These are phyloP conservation scores for Thielaviopsis ethacetica DNA, from an alignment of 2,329 filamentous ascomycete species.

Conservation along the genomic window DNA sequence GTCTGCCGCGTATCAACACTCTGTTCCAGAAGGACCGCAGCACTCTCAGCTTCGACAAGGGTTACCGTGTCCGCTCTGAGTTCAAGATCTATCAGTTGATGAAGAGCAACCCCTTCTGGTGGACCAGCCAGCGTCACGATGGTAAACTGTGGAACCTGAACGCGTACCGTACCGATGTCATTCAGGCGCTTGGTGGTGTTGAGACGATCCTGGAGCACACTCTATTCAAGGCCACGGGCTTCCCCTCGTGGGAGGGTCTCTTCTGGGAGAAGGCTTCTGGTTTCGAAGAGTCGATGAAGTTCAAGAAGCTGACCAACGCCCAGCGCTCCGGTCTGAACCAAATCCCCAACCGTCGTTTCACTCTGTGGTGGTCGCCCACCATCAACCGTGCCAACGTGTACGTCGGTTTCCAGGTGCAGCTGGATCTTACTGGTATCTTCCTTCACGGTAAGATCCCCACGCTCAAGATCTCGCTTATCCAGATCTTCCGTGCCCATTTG, in stretches of 20 bases:
- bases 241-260: conserved; percentile 90
- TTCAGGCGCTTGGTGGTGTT: conserved; percentile 88
- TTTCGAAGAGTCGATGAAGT: conserved; percentile 65
- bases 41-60: conserved; percentile 95
- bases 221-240: conserved; percentile 89
- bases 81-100: conserved; percentile 98
- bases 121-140: conserved; percentile 94
- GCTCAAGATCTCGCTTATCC: conserved; percentile 91
- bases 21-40: conserved; percentile 97
- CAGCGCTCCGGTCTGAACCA: conserved; percentile 95
- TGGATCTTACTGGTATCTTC: conserved; percentile 97
- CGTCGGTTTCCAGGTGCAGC: conserved; percentile 96
- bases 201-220: conserved; percentile 97
- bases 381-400: conserved; percentile 96
- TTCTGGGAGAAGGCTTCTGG: conserved; percentile 64
- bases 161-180: conserved; percentile 89
- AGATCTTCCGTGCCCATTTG: conserved; percentile 98
- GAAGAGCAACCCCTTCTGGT: conserved; percentile 99
- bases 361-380: conserved; percentile 89
- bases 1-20: conserved; percentile 93
- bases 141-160: conserved; percentile 97
- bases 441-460: conserved; percentile 98
- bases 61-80: conserved; percentile 85
- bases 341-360: conserved; percentile 96
- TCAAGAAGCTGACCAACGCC: conserved; percentile 97